Evolutionary conservation across 2,329 filamentous ascomycete species (phyloP), one percentile per base, ranked within the genome.

Genomic region (Verticillium tricorpus): DNA sequence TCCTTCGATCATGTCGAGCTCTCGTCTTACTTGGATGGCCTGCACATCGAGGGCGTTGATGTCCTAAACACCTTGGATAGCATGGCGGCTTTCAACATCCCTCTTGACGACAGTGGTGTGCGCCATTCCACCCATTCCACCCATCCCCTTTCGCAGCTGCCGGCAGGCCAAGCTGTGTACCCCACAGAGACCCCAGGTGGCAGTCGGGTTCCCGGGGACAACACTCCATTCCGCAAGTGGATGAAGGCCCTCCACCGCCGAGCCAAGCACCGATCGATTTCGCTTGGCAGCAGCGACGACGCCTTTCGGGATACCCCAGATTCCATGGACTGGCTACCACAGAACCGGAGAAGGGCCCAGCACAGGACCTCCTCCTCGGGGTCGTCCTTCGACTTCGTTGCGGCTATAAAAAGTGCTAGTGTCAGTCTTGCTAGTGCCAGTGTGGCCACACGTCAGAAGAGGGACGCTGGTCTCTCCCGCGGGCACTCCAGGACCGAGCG

Each of bases 321-420:
- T 28, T 66, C 70, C 12, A 67, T 69, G 25, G 67, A 68, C 61
- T 52, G 65, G 50, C 57, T 61, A 56, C 62, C 66, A 40, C 67
- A 69, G 57, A 67, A 65, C 57, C 64, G 61, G 45, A 63, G 66
- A 61, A 60, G 45, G 45, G 45, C 19, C 2, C 45, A 74, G 67
- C 81, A 83, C 67, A 80, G 83, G 62, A 82, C 86, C 61, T 86
- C 85, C 8, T 90, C 89, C 2, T 91, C 91, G 14, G 83, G 84
- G 1, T 92, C 90, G 7, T 96, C 93, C 0, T 87, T 91, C 63
- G 89, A 85, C 2, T 93, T 93, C 70, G 86, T 97, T 45, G 86
- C 88, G n/a, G 89, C 86, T 17, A 84, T 96, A 67, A 92, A 89
- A 72, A 95, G 92, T 65, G 90, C 91, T 59, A 93, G 89, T 63